phyloP scores from a whole-genome alignment of 441 rosid species.

The Pelargonium myrrhifolium region DNA sequence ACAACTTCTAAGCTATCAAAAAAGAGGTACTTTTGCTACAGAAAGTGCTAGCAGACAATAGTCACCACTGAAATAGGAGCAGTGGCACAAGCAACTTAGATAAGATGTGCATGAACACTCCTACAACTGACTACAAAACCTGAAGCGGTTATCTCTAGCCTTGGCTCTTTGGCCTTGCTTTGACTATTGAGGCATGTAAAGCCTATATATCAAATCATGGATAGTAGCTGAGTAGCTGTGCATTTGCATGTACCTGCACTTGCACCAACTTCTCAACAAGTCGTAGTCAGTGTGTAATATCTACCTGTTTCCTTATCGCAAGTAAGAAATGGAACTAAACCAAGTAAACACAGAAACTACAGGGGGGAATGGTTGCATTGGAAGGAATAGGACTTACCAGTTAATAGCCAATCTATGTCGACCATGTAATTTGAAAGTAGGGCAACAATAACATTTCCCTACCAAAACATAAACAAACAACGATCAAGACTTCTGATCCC shows the following conservation, averaged over 20 bases:
- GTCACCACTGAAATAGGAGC: too few relatives aligned
- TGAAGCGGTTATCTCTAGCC: too few relatives aligned
- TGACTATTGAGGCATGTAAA: too few relatives aligned
- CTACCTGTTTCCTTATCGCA: not conserved
- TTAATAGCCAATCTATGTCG: slow-evolving; percentile 75
- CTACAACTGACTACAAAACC: too few relatives aligned
- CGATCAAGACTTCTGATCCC: slow-evolving; percentile 4
- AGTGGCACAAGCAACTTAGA: too few relatives aligned
- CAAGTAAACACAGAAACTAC: not conserved
- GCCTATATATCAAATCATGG: too few relatives aligned
- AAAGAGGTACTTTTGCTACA: not conserved
- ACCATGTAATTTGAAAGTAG: slow-evolving; percentile 88
- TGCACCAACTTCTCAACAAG: not conserved
- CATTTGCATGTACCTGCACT: too few relatives aligned
- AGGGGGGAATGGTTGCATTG: not conserved
- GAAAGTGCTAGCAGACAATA: too few relatives aligned
- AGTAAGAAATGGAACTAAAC: not conserved
- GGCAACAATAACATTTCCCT: slow-evolving; percentile 73
- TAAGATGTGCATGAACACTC: too few relatives aligned
- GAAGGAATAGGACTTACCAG: slow-evolving; percentile 36
- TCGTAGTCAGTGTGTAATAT: not conserved
- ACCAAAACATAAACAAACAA: slow-evolving; percentile 15
- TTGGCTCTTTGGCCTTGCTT: too few relatives aligned
- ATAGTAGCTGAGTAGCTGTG: too few relatives aligned
- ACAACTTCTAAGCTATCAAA: not conserved